A percentile compares a stretch with the other conserved stretches of the same genome.
Evolutionary conservation across 108 stramenopile species (phyloP).

Genomic region (Stephanodiscus triporus): DNA sequence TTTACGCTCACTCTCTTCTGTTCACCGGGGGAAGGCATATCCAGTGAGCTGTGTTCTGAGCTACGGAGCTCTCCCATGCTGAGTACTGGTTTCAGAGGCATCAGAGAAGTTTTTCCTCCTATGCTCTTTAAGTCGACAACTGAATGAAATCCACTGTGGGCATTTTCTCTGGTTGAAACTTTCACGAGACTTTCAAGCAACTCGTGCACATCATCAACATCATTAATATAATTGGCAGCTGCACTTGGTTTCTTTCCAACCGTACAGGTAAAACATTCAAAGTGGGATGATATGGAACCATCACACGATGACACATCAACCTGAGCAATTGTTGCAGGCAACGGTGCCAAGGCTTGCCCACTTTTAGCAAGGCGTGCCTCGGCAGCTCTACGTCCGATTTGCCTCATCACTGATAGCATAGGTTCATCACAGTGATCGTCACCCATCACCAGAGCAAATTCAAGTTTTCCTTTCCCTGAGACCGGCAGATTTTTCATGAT

Average conservation of each 20-base stretch:
- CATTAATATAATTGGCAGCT: slow-evolving; percentile 94
- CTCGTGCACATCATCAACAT: slow-evolving; percentile 91
- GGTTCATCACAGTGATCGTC: slow-evolving; percentile 96
- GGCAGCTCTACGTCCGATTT: slow-evolving; percentile 65
- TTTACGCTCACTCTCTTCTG: slow-evolving; percentile 46
- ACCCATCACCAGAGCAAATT: slow-evolving; percentile 88
- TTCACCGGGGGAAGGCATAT: neutral
- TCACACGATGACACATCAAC: slow-evolving; percentile 83
- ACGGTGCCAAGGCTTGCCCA: slow-evolving; percentile 61
- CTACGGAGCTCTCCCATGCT: slow-evolving; percentile 49
- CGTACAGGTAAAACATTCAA: slow-evolving; percentile 87
- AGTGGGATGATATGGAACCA: slow-evolving; percentile 60
- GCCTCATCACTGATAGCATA: slow-evolving; percentile 93
- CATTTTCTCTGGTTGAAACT: slow-evolving; percentile 70
- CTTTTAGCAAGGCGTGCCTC: slow-evolving; percentile 56
- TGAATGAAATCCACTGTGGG: slow-evolving; percentile 66
- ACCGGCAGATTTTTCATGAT: slow-evolving; percentile 70
- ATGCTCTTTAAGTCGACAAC: slow-evolving; percentile 65
- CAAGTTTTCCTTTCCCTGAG: slow-evolving; percentile 57
- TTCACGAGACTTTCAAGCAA: slow-evolving; percentile 83
- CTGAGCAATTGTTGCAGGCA: slow-evolving; percentile 71
- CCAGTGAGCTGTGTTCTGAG: slow-evolving; percentile 2
- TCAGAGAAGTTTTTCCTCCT: slow-evolving; percentile 20
- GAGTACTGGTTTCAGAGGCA: slow-evolving; percentile 27
- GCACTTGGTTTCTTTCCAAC: slow-evolving; percentile 98